Evolutionary conservation across 2,329 filamentous ascomycete species (phyloP).

Genomic region (Cytospora paraplurivora): DNA sequence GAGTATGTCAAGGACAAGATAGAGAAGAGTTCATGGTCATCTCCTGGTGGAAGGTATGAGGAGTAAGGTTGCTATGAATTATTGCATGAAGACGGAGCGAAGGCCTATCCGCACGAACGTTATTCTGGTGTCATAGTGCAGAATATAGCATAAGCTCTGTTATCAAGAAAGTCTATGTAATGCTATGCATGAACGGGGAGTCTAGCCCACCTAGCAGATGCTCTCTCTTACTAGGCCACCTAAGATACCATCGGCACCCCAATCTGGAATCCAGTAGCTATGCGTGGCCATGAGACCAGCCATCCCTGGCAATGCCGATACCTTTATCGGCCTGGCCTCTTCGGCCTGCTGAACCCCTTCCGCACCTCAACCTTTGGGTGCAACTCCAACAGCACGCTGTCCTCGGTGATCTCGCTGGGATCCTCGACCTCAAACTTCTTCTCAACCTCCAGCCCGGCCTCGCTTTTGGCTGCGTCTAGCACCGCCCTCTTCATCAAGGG

Average conservation of each 20-base stretch:
- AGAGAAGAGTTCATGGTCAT: conserved; percentile 63
- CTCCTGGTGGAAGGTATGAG: conserved; percentile 66
- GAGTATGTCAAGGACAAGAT: conserved; percentile 74
- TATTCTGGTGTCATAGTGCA: background rate
- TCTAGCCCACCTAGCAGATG: background rate
- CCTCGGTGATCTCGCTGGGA: conserved; percentile 70
- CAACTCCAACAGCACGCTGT: conserved; percentile 65
- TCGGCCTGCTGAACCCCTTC: conserved; percentile 74
- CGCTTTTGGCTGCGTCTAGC: conserved; percentile 63
- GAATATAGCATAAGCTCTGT: conserved; percentile 17
- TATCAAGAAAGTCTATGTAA: background rate
- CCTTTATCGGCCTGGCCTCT: conserved; percentile 68
- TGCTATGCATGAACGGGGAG: background rate
- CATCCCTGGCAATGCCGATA: background rate
- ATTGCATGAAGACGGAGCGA: background rate
- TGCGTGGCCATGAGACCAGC: background rate
- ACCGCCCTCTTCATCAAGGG: conserved; percentile 70
- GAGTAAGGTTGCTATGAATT: conserved; percentile 50
- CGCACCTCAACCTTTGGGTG: conserved; percentile 67
- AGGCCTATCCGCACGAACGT: background rate
- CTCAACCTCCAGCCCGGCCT: conserved; percentile 66
- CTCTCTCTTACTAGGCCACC: background rate
- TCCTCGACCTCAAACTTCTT: conserved; percentile 72
- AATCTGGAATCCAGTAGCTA: background rate
- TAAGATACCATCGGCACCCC: background rate